Evolutionary conservation across 2,329 filamentous ascomycete genomes (phyloP), one percentile per base, ranked within the genome.

Genomic region (Neurospora sp.): DNA sequence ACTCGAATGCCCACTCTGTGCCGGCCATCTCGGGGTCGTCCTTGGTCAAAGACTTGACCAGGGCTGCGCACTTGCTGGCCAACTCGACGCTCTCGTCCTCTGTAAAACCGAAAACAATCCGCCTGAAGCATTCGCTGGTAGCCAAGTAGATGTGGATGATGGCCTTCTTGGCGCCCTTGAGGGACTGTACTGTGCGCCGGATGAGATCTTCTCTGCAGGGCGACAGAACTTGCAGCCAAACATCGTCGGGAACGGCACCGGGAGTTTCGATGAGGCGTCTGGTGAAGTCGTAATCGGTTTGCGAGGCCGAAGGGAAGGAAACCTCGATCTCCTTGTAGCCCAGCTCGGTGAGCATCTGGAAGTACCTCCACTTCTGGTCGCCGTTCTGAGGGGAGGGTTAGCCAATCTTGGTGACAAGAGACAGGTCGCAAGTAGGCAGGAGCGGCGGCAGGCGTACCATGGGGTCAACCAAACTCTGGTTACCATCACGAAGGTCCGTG

Each of bases 251-350:
- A 9, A 94, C 88, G 15, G 89, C 86, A 52, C 92, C 93, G 11
- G 92, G 92, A 1, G 93, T 97, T 76, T 96, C 90, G 73, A 97
- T 89, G 75, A 98, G 84, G 77, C 90, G 89, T 75, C 93, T 87
- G 52, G 93, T 97, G 78, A 98, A 98, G 84, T 97, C 93, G 83
- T 94, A 98, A 82, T 98, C 96, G 77, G 92, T 97, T 79, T 97
- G 91, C 46, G 93, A 97, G 15, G 95, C 93, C 0, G 93, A 97
- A 67, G 95, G 95, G 82, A 97, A 98, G 4, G 94, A 96, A 23
- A 97, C 91, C 79, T 98, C 95, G 74, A 98, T 97, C 82, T 98
- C 95, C 83, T 97, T 98, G 86, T 96, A 98, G 76, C 96, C 95
- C 67, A 97, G 86, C 72, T 95, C 89, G 77, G 91, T 89, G 69